Conservation (phyloP, 495 filamentous ascomycete genomes). For the Aspergillus nidulans region DNA sequence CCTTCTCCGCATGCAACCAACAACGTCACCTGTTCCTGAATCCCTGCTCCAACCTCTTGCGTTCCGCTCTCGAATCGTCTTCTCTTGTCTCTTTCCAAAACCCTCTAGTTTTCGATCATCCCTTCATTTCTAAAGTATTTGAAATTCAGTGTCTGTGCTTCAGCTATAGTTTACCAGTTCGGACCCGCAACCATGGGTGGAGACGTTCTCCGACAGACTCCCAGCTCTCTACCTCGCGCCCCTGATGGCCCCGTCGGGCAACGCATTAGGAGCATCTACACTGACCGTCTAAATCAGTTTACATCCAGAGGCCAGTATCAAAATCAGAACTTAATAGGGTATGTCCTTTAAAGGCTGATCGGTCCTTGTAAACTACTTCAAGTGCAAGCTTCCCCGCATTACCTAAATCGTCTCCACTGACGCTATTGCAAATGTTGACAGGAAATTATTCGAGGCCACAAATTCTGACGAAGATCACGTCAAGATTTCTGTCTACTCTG, state of each 20-base stretch:
- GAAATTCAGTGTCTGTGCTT: background rate
- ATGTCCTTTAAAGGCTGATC: constrained; percentile 19
- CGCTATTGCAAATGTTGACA: constrained; percentile 22
- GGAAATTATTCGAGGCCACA: constrained; percentile 72
- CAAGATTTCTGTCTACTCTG: constrained; percentile 82
- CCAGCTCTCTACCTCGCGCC: constrained; percentile 52
- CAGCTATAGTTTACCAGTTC: background rate
- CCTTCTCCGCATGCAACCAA: background rate
- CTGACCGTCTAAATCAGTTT: constrained; percentile 77
- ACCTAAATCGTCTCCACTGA: background rate
- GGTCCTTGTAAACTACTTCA: background rate
- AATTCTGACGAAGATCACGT: constrained; percentile 69
- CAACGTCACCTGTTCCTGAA: background rate
- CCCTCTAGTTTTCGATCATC: background rate
- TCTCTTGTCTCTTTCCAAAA: background rate
- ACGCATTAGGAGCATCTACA: constrained; percentile 83
- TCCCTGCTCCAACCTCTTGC: background rate
- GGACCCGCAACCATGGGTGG: constrained; percentile 41
- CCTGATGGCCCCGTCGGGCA: constrained; percentile 67
- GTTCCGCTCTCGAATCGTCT: background rate
- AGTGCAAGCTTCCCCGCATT: background rate
- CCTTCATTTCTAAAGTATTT: background rate
- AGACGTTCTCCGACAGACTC: constrained; percentile 38
- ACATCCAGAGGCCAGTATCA: constrained; percentile 76
- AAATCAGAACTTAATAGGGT: constrained; percentile 67